Evolutionary conservation across 441 rosid species (phyloP), one percentile per base, ranked within the genome.

Genomic region (Erysimum pusillum): DNA sequence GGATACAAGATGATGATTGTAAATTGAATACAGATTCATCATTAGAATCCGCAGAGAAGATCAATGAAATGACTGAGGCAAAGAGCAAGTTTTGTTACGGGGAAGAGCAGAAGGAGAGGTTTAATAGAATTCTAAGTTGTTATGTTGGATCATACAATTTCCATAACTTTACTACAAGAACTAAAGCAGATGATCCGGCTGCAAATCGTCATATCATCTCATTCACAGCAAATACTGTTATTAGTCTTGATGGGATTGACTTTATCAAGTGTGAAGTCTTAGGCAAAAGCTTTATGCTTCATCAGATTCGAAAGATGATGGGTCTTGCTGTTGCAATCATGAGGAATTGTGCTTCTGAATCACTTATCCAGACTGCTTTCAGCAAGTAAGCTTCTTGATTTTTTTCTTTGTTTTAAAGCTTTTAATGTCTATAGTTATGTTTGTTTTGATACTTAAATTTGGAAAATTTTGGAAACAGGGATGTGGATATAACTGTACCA

Each of bases 201-300:
- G 97, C 99, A 12, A 64, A 20, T 54, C 91, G 98, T 6, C 79
- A 71, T 79, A 95, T 92, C 20, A 20, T 92, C 52, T 89, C 97
- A 0, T 92, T 95, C 64, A 85, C 87, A 3, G 98, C 91, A 0
- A 73, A 85, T 64, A 81, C 83, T 3, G 68, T 67, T 0, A 83
- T 91, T 67, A 83, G 49, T 14, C 88, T 95, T 31, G 90, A 85
- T 58, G 96, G 98, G 31, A 82, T 95, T 41, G 92, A 92, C 12
- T 92, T 95, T 71, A 90, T 95, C 42, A 90, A 90, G 86, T 91
- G 98, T 80, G 96, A 92, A 84, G 96, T 95, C 5, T 80, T 90
- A 1, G 98, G 99, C 14, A 89, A 90, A 87, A 95, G 99, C 85
- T 92, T 95, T 85, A 95, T 95, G 99, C 99, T 95, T 86, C 99